Base-by-base conservation (phyloP, 1,284 basidiomycete genomes). In the Moesziomyces parantarcticus region DNA sequence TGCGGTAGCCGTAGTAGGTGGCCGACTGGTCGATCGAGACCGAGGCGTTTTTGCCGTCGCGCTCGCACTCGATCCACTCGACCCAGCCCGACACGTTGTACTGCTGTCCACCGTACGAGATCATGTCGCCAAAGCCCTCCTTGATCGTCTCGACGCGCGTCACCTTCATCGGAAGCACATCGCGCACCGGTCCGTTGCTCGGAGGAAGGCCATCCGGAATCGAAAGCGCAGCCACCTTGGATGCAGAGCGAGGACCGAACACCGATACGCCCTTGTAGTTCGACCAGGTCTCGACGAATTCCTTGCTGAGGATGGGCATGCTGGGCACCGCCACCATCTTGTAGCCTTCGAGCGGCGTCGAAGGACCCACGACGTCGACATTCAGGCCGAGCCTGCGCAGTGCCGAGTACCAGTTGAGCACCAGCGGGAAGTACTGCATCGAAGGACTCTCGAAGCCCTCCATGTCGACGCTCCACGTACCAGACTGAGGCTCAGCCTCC, bases 61-160 rank as follows among this genome's bases (percentile, higher is more conserved):
- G 57, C 8, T 57, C 46, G 56, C 75, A 76, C 39, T 75, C 62
- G 55, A 76, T 62, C 75, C 75, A 76, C 29, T 76, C 75, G 32
- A 62, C 56, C 75, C 75, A 76, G 22, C 62, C 59, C 9, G 54
- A 58, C 13, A 75, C 64, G 55, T 61, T 58, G 62, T 75, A 75
- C 50, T 60, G 44, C 41, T 57, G 10, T 21, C 60, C 72, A 9
- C 25, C n/a, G 48, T 71, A 71, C 21, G 68, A 50, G 44, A 71
- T 65, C 58, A 54, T 57, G 42, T 71, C 68, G 10, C 68, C 62
- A 46, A 71, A 65, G 10, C 66, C 67, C 26, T 54, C 47, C 47
- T 62, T 60, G 54, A 67, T 60, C 9, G 63, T 64, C 52, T 76
- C 75, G 40, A 74, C 69, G 5, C 75, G 65, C 1, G 41, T 45